Evolutionary conservation across 164 flowering plant species (phyloP).

Genomic region (Annona cherimola): DNA sequence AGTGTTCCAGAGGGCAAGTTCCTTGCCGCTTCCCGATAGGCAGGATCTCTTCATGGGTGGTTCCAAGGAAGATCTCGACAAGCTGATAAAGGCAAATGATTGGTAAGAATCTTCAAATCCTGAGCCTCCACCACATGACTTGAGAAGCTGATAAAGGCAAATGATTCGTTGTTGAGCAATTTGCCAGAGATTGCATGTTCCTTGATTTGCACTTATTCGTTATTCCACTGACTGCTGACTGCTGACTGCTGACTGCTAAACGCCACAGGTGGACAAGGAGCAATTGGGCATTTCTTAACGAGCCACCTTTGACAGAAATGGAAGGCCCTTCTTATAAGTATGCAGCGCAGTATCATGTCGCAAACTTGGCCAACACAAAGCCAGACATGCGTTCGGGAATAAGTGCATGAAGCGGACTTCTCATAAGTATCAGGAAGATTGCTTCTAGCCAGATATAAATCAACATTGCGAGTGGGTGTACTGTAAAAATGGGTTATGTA

Average conservation of each 20-base stretch:
- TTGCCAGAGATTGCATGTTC: background rate
- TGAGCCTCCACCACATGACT: background rate
- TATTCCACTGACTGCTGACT: background rate
- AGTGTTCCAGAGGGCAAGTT: slow-evolving; percentile 32
- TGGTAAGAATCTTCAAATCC: slow-evolving; percentile 35
- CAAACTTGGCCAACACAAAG: slow-evolving; percentile 17
- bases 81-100: slow-evolving; percentile 28
- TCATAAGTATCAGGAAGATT: background rate
- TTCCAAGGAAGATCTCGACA: slow-evolving; percentile 22
- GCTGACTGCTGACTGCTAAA: background rate
- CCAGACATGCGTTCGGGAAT: slow-evolving; percentile 15
- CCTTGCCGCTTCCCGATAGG: slow-evolving; percentile 28
- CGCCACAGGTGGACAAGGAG: slow-evolving; percentile 76
- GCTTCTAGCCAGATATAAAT: background rate
- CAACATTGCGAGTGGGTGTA: too few species aligned
- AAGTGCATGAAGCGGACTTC: slow-evolving; percentile 4
- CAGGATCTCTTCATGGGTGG: slow-evolving; percentile 13
- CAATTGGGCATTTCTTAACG: slow-evolving; percentile 57
- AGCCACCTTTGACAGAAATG: slow-evolving; percentile 46
- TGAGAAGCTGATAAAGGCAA: background rate
- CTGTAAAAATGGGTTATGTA: too few species aligned
- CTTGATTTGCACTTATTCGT: background rate
- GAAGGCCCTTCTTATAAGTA: slow-evolving; percentile 39
- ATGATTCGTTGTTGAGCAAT: too few species aligned
- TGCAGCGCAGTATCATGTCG: slow-evolving; percentile 42